A percentile compares a stretch with the other conserved stretches of the same genome.
These are phyloP conservation scores for Micractinium sp. DNA, from an alignment of 139 green algal species.

Conservation along the genomic window DNA sequence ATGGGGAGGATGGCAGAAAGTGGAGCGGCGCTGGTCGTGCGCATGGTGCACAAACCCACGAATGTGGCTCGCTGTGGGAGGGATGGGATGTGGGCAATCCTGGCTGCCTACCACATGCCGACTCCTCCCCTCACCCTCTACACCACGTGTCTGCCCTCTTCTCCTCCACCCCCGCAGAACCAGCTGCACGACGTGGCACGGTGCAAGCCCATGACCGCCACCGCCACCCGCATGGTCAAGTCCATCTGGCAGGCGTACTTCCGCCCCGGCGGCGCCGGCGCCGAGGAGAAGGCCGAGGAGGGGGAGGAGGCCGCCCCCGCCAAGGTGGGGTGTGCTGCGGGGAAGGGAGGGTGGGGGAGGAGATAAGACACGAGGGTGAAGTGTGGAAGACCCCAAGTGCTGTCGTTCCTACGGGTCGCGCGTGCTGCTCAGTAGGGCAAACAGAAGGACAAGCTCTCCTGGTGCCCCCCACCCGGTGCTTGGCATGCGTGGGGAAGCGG, in stretches of 20 bases:
- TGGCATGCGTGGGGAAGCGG: no score
- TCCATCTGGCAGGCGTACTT: slow-evolving; percentile 87
- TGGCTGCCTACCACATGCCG: background rate
- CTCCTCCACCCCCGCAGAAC: slow-evolving; percentile 48
- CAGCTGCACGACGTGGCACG: slow-evolving; percentile 47
- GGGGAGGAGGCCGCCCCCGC: slow-evolving; percentile 25
- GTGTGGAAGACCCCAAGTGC: no score
- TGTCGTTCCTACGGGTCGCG: no score
- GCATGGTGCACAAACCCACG: no score
- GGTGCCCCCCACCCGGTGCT: background rate
- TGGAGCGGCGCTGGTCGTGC: no score
- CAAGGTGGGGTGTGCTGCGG: slow-evolving; percentile 13
- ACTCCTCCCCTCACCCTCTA: background rate
- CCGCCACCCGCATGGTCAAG: slow-evolving; percentile 92
- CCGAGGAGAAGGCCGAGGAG: slow-evolving; percentile 16
- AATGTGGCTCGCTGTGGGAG: no score
- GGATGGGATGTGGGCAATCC: background rate
- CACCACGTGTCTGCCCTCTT: background rate
- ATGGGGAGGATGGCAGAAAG: background rate
- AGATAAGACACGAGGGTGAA: no score
- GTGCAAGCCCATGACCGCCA: slow-evolving; percentile 91
- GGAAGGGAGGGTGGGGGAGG: no score
- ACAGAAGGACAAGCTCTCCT: no score
- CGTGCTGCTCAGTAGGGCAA: no score
- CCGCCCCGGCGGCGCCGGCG: slow-evolving; percentile 14